Percentiles rank a stretch among this genome's conserved stretches.
phyloP scores from a whole-genome alignment of 2,329 filamentous ascomycete genomes.

The Alternaria ethzedia region DNA sequence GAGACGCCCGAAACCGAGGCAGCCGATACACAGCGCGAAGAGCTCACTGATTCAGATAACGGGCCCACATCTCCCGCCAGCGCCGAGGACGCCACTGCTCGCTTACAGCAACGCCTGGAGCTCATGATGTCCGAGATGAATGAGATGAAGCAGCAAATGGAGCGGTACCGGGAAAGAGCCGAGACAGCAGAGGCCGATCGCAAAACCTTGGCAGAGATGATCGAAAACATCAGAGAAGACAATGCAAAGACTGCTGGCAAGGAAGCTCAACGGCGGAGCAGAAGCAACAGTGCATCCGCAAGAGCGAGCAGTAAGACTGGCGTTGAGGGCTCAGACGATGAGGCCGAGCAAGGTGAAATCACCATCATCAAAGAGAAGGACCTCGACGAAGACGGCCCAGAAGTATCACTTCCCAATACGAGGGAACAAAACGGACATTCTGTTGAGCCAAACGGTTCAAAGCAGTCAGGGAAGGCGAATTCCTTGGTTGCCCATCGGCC shows the following conservation, averaged over 20 bases:
- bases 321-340: constrained; percentile 26
- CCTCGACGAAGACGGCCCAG: constrained; percentile 31
- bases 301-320: constrained; percentile 9
- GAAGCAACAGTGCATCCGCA: constrained; percentile 28
- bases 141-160: constrained; percentile 79
- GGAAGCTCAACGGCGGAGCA: constrained; percentile 35
- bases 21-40: constrained; percentile 19
- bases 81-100: constrained; percentile 50
- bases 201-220: constrained; percentile 84
- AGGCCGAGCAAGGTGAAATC: constrained; percentile 44
- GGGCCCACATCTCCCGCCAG: constrained; percentile 27
- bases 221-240: constrained; percentile 77
- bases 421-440: constrained; percentile 42
- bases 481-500: constrained; percentile 33
- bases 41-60: constrained; percentile 23
- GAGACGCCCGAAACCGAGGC: constrained; percentile 22
- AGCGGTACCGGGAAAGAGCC: constrained; percentile 76
- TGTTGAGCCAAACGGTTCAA: constrained; percentile 27
- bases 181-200: constrained; percentile 82
- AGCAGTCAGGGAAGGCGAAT: constrained; percentile 29
- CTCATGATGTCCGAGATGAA: constrained; percentile 80
- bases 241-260: constrained; percentile 56
- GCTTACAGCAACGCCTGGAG: constrained; percentile 75
- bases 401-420: constrained; percentile 21
- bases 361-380: constrained; percentile 45